Conservation (phyloP, 169 alveolate genomes). For the Plasmodium malariae region DNA sequence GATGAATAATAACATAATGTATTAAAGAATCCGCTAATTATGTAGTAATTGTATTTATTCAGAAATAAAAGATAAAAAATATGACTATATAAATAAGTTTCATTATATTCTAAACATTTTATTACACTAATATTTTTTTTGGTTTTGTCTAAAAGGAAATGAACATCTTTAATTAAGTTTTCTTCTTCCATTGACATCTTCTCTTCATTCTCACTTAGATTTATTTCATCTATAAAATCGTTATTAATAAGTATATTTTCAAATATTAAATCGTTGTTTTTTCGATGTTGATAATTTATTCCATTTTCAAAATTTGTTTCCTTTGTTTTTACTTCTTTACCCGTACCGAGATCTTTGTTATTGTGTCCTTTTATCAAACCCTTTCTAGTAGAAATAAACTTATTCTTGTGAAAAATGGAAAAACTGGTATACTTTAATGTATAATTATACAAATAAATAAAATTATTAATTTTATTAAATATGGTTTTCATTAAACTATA, state of each 20-base stretch:
- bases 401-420: constrained; percentile 73
- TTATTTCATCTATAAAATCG: constrained; percentile 69
- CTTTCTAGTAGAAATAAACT: constrained; percentile 54
- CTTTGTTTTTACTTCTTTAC: neutral
- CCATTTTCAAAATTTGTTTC: neutral
- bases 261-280: constrained; percentile 2
- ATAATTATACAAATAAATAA: constrained; percentile 70
- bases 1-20: constrained; percentile 70
- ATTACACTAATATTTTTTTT: constrained; percentile 76
- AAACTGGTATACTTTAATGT: constrained; percentile 65
- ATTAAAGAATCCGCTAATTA: constrained; percentile 56
- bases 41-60: constrained; percentile 61
- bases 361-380: constrained; percentile 26
- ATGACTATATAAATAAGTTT: constrained; percentile 47
- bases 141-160: constrained; percentile 54
- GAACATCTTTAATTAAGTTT: constrained; percentile 54
- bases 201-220: constrained; percentile 63
- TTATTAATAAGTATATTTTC: constrained; percentile 49
- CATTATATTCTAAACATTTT: constrained; percentile 70
- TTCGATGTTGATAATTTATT: neutral
- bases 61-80: constrained; percentile 50
- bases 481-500: constrained; percentile 34
- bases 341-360: neutral
- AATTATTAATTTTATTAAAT: constrained; percentile 71
- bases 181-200: constrained; percentile 49